Evolutionary conservation across 2,329 filamentous ascomycete species (phyloP).

Genomic region (Diplodia scrobiculata): DNA sequence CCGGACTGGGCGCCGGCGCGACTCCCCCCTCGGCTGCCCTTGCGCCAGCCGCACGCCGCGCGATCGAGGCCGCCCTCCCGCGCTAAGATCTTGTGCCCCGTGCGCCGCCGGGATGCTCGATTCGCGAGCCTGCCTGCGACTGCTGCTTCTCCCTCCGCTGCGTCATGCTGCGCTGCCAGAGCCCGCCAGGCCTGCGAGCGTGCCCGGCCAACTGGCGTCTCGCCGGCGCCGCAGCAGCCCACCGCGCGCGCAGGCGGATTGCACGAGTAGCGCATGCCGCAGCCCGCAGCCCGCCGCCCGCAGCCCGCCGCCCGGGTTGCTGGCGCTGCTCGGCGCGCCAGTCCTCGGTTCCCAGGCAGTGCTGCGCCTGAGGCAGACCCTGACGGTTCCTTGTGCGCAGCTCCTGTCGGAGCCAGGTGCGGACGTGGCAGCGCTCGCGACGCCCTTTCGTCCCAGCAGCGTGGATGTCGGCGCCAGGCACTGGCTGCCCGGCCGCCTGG

Average conservation of each 20-base stretch:
- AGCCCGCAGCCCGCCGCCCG: neutral
- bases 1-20: neutral
- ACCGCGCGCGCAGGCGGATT: neutral
- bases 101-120: conserved; percentile 7
- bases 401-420: neutral
- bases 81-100: conserved; percentile 14
- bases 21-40: neutral
- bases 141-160: neutral
- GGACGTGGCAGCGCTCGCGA: neutral
- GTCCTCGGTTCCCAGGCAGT: neutral
- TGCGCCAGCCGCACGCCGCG: neutral
- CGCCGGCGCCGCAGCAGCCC: neutral
- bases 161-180: neutral
- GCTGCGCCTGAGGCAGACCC: neutral
- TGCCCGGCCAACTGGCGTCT: neutral
- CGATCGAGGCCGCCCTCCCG: conserved; percentile 15
- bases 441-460: conserved; percentile 9
- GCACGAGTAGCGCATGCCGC: neutral
- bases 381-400: neutral
- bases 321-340: neutral
- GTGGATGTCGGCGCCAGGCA: neutral
- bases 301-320: neutral
- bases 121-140: neutral
- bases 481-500: neutral
- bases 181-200: neutral